Evolutionary conservation across 345 rosid species (phyloP).

Genomic region (Gossypium bickii): DNA sequence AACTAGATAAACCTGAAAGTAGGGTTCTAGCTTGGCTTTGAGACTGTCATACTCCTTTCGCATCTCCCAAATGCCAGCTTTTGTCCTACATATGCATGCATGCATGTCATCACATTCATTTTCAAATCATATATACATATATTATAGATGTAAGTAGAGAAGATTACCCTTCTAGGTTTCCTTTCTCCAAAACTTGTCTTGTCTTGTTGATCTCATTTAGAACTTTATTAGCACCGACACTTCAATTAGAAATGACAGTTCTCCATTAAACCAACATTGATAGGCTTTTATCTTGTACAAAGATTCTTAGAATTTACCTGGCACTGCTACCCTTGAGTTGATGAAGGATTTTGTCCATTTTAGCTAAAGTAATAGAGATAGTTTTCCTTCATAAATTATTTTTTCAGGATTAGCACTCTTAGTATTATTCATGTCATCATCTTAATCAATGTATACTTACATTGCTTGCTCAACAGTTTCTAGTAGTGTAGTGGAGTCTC

Average conservation of each 20-base stretch:
- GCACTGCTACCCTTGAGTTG: slow-evolving; percentile 23
- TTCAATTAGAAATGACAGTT: not conserved
- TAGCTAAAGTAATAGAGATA: slow-evolving; percentile 11
- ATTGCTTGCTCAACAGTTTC: slow-evolving; percentile 12
- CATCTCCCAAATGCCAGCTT: slow-evolving; percentile 14
- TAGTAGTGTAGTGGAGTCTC: slow-evolving; percentile 15
- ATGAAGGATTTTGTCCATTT: slow-evolving; percentile 19
- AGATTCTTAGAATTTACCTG: slow-evolving; percentile 19
- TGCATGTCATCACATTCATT: slow-evolving; percentile 8
- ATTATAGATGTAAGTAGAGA: not conserved
- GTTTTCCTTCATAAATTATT: slow-evolving; percentile 8
- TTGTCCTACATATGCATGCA: not conserved
- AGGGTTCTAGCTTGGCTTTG: slow-evolving; percentile 24
- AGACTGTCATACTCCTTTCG: slow-evolving; percentile 18
- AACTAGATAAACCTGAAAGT: slow-evolving; percentile 23
- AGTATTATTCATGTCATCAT: not conserved
- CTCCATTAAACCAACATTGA: not conserved
- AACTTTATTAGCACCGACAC: slow-evolving; percentile 32
- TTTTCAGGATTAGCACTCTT: not conserved
- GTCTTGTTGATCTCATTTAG: slow-evolving; percentile 4
- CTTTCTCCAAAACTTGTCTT: slow-evolving; percentile 1
- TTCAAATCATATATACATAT: not conserved
- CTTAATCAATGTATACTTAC: slow-evolving; percentile 13
- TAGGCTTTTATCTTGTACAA: not conserved
- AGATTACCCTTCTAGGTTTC: slow-evolving; percentile 23